Percentiles rank a stretch among this genome's conserved stretches.
These are phyloP conservation scores for Diutina rugosa DNA, from an alignment of 1,139 yeast genomes.

Conservation along the genomic window DNA sequence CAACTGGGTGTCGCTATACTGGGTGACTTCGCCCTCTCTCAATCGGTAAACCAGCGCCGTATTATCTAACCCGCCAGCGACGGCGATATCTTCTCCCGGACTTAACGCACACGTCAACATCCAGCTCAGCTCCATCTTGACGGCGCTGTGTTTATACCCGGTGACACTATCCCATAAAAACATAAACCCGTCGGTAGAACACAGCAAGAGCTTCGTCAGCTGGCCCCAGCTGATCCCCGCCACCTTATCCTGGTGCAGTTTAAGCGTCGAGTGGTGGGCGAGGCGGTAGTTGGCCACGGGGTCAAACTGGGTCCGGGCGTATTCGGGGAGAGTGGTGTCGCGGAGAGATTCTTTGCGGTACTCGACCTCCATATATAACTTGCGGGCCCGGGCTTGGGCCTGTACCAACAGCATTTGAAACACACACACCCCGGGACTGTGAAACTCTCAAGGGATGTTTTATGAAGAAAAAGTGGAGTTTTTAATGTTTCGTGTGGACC, in stretches of 20 bases:
- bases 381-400: constrained; percentile 16
- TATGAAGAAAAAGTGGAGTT: no score
- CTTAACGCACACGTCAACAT: constrained; percentile 65
- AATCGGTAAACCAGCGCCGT: constrained; percentile 58
- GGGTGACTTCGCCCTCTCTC: constrained; percentile 8
- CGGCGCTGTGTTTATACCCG: constrained; percentile 60
- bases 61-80: constrained; percentile 70
- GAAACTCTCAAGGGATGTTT: neutral
- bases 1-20: neutral
- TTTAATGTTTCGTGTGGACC: no score
- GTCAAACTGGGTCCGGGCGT: constrained; percentile 15
- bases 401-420: neutral
- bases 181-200: constrained; percentile 81
- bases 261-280: constrained; percentile 27
- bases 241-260: constrained; percentile 70
- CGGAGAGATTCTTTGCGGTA: constrained; percentile 24
- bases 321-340: constrained; percentile 34
- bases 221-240: constrained; percentile 57
- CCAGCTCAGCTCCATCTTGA: constrained; percentile 64
- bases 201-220: constrained; percentile 48
- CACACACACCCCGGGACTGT: neutral
- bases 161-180: constrained; percentile 74
- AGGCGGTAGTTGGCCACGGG: constrained; percentile 17
- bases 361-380: constrained; percentile 36
- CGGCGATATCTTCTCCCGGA: constrained; percentile 57